Evolutionary conservation across 495 filamentous ascomycete species (phyloP).

Genomic region (Talaromyces liani): DNA sequence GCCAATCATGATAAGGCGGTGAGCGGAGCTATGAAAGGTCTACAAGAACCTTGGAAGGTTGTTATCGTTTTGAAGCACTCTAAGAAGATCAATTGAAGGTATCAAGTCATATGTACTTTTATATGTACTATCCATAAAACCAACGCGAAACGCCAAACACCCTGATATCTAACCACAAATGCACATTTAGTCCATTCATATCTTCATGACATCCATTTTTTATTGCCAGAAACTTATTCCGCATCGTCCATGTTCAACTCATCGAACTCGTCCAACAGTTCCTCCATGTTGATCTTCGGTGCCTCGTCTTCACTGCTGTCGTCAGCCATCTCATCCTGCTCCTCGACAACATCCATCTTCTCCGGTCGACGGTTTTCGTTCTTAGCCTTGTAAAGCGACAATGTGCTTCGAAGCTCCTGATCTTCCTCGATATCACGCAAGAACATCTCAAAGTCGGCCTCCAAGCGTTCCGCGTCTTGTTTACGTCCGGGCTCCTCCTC

Average conservation of each 20-base stretch:
- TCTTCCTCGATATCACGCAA: constrained; percentile 95
- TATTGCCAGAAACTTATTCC: not conserved
- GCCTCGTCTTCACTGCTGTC: constrained; percentile 58
- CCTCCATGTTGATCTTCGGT: constrained; percentile 73
- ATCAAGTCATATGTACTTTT: not conserved
- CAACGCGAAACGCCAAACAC: not conserved
- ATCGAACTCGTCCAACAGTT: constrained; percentile 85
- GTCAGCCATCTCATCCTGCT: constrained; percentile 60
- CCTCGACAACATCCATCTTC: constrained; percentile 37
- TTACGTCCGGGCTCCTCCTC: constrained; percentile 69
- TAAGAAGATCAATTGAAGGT: not conserved
- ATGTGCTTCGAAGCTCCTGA: constrained; percentile 69
- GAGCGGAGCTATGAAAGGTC: not conserved
- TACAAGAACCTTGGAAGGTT: not conserved
- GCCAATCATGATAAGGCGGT: not conserved
- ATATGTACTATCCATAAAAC: not conserved
- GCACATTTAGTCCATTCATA: constrained; percentile 4
- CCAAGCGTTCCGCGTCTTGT: constrained; percentile 74
- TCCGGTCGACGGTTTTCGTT: constrained; percentile 30
- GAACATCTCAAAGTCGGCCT: constrained; percentile 94
- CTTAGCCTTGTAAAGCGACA: constrained; percentile 77
- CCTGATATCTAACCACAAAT: constrained; percentile 1
- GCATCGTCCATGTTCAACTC: constrained; percentile 57
- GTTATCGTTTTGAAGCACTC: not conserved
- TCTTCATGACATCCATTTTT: not conserved